Evolutionary conservation across 139 green algal genomes (phyloP).

Genomic region (Spirogloea muscicola): DNA sequence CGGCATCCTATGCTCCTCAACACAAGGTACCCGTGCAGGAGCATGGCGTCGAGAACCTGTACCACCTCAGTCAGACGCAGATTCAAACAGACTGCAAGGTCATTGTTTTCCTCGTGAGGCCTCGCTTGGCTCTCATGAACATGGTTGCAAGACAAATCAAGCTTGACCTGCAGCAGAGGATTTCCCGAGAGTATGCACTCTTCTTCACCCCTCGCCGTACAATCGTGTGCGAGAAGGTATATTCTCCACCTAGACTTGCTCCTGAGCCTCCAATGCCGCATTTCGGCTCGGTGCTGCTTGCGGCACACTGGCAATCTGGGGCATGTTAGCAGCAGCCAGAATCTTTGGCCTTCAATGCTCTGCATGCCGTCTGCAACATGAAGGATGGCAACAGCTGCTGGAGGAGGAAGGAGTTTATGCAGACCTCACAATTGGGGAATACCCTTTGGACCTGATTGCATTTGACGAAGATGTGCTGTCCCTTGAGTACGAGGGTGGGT

Average conservation of each 20-base stretch:
- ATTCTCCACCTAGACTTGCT: too few species aligned
- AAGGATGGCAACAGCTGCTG: constrained; percentile 66
- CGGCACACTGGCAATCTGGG: too few species aligned
- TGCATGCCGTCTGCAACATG: neutral
- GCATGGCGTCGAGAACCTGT: constrained; percentile 64
- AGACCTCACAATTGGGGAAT: constrained; percentile 65
- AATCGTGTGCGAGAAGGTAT: constrained; percentile 61
- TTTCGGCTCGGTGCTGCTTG: neutral
- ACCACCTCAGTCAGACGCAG: constrained; percentile 28
- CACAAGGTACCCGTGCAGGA: constrained; percentile 59
- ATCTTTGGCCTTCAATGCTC: neutral
- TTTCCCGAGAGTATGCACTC: constrained; percentile 51
- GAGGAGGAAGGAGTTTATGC: constrained; percentile 71
- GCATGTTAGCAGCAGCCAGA: neutral
- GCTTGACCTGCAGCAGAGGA: neutral
- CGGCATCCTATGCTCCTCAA: neutral
- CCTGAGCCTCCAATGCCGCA: too few species aligned
- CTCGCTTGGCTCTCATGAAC: constrained; percentile 14
- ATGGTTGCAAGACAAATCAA: constrained; percentile 27
- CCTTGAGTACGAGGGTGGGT: constrained; percentile 67
- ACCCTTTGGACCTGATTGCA: constrained; percentile 73
- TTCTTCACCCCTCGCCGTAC: constrained; percentile 70
- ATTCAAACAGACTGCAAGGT: constrained; percentile 20
- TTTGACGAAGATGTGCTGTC: constrained; percentile 84
- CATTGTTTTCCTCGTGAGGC: constrained; percentile 39